These are phyloP conservation scores for Fusarium nematophilum DNA, from an alignment of 2,329 filamentous ascomycete genomes.

Conservation along the genomic window DNA sequence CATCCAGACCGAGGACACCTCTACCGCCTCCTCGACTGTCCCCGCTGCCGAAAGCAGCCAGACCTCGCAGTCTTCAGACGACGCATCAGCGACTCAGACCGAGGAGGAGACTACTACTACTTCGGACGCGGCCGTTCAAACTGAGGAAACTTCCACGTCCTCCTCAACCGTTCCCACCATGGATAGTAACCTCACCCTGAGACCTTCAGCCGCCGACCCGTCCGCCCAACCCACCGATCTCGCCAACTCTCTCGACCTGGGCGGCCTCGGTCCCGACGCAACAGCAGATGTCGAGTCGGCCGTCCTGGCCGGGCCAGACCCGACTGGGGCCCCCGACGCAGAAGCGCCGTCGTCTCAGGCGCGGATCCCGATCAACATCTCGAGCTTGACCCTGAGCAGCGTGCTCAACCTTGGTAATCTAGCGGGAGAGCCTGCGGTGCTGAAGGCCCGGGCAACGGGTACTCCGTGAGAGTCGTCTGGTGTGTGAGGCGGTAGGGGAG, in stretches of 20 bases:
- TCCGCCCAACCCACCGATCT: slow-evolving; percentile 10
- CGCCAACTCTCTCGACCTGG: slow-evolving; percentile 36
- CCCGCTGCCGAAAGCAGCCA: neutral
- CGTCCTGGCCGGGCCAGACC: slow-evolving; percentile 16
- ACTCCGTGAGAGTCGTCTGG: slow-evolving; percentile 7
- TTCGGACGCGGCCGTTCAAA: neutral
- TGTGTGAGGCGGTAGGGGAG: neutral
- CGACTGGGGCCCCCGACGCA: slow-evolving; percentile 30
- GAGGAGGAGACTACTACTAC: too few species aligned
- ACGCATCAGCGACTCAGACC: too few species aligned
- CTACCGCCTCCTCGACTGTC: too few species aligned
- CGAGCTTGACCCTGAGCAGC: slow-evolving; percentile 56
- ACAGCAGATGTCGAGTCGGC: slow-evolving; percentile 25
- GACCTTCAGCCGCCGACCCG: slow-evolving; percentile 18
- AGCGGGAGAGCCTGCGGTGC: slow-evolving; percentile 16
- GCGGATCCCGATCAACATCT: slow-evolving; percentile 50
- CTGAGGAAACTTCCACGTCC: slow-evolving; percentile 6
- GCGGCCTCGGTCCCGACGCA: slow-evolving; percentile 34
- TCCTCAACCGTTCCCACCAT: slow-evolving; percentile 31
- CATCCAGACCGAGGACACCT: too few species aligned
- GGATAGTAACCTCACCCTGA: slow-evolving; percentile 38
- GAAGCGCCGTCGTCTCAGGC: slow-evolving; percentile 32
- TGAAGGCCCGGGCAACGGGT: slow-evolving; percentile 34
- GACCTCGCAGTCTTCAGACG: too few species aligned
- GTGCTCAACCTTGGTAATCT: slow-evolving; percentile 59